Evolutionary conservation across 805 yeast species (phyloP).

Genomic region (Babjeviella inositovora): DNA sequence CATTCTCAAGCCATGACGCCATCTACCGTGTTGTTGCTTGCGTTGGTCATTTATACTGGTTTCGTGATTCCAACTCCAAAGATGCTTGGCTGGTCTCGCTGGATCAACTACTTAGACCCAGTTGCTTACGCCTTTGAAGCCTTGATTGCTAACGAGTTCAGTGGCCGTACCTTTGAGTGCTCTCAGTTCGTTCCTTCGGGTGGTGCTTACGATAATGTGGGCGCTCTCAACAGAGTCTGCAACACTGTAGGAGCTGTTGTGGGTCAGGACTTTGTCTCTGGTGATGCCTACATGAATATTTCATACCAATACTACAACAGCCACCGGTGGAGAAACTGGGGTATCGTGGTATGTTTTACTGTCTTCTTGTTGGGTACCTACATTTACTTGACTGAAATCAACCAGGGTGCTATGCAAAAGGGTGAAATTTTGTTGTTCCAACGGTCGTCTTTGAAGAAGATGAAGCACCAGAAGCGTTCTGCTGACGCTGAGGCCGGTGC

Average conservation of each 20-base stretch:
- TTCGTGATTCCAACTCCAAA: constrained; percentile 14
- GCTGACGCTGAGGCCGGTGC: constrained; percentile 15
- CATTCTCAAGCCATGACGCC: constrained; percentile 1
- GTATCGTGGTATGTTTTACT: constrained; percentile 39
- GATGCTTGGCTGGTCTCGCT: constrained; percentile 64
- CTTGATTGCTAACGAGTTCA: constrained; percentile 51
- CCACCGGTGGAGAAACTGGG: constrained; percentile 75
- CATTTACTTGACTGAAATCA: constrained; percentile 35
- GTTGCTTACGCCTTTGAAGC: constrained; percentile 44
- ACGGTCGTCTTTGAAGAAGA: constrained; percentile 4
- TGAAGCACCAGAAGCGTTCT: constrained; percentile 1
- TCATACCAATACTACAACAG: constrained; percentile 32
- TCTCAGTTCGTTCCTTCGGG: constrained; percentile 42
- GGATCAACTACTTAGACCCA: constrained; percentile 47
- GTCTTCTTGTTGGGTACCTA: constrained; percentile 38
- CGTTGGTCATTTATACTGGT: constrained; percentile 5
- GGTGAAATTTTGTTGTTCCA: constrained; percentile 35
- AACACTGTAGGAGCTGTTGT: constrained; percentile 41
- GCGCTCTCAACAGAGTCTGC: constrained; percentile 30
- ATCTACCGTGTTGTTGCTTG: constrained; percentile 1
- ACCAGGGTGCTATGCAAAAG: constrained; percentile 48
- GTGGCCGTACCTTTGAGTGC: constrained; percentile 38
- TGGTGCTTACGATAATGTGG: constrained; percentile 23
- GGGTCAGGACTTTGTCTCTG: constrained; percentile 37
- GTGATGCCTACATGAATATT: constrained; percentile 34